Conservation (phyloP, 257 asterid genomes). For the Nicotiana otophora region DNA sequence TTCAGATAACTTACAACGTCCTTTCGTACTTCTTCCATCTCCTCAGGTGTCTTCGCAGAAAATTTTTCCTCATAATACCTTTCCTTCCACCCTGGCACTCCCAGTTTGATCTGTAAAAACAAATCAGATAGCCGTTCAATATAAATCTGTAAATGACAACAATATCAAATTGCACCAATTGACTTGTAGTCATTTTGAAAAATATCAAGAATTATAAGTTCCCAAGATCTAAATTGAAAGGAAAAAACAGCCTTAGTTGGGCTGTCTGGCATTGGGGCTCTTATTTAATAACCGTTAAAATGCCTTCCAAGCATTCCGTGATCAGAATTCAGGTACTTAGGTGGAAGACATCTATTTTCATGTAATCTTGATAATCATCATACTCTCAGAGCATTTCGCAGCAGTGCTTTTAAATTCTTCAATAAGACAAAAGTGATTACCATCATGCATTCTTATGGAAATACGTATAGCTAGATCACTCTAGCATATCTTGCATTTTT, state of each 20-base stretch:
- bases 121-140: not conserved
- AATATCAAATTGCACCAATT: not conserved
- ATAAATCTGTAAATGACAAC: not conserved
- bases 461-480: not conserved
- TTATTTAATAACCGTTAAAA: not conserved
- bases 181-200: not conserved
- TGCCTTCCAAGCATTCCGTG: not conserved
- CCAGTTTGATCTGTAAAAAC: conserved; percentile 65
- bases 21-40: conserved; percentile 67
- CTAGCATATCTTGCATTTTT: not conserved
- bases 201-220: not conserved
- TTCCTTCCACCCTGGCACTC: conserved; percentile 92
- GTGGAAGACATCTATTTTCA: not conserved
- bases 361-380: not conserved
- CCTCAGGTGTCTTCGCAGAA: conserved; percentile 70
- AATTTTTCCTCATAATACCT: conserved; percentile 93
- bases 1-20: conserved; percentile 67
- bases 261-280: not conserved
- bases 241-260: not conserved
- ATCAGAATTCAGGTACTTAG: not conserved
- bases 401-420: not conserved
- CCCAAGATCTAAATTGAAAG: not conserved
- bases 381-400: not conserved
- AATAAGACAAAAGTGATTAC: not conserved
- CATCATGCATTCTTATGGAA: not conserved